A percentile compares a stretch with the other conserved stretches of the same genome.
Conservation (phyloP, 257 asterid genomes). For the Dorcoceras hygrometricum region DNA sequence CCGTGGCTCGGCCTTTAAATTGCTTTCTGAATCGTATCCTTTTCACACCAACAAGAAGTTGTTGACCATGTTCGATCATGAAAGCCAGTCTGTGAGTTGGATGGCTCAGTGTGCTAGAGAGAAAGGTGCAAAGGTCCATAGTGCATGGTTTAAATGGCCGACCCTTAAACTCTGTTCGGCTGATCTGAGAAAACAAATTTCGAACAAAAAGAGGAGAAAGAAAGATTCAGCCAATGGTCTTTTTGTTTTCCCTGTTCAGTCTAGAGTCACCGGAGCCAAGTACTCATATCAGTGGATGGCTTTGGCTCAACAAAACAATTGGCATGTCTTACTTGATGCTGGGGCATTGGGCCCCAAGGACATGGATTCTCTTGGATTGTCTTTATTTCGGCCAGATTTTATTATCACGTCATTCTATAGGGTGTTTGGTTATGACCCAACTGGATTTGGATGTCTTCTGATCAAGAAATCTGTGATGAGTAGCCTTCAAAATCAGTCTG, state of each 20-base stretch:
- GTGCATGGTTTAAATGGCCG: constrained; percentile 99
- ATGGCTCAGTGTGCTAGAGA: constrained; percentile 95
- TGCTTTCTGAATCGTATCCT: constrained; percentile 94
- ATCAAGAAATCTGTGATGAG: constrained; percentile 93
- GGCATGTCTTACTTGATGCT: constrained; percentile 99
- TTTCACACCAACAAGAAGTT: constrained; percentile 88
- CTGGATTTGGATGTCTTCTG: constrained; percentile 97
- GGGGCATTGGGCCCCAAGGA: constrained; percentile 98
- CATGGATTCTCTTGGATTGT: constrained; percentile 97
- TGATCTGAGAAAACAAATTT: constrained; percentile 86
- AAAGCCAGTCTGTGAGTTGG: constrained; percentile 95
- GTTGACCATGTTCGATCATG: constrained; percentile 97
- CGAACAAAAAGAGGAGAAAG: constrained; percentile 78
- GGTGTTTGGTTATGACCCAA: constrained; percentile 95
- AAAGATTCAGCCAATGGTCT: constrained; percentile 91
- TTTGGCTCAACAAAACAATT: constrained; percentile 95
- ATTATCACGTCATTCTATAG: constrained; percentile 91
- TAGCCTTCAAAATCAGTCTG: constrained; percentile 88
- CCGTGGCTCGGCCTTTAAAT: constrained; percentile 91
- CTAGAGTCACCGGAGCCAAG: constrained; percentile 93
- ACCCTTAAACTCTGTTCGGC: constrained; percentile 92
- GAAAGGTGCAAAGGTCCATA: constrained; percentile 91
- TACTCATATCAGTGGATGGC: constrained; percentile 99
- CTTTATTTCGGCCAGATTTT: constrained; percentile 93
- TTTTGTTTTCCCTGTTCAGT: constrained; percentile 95